Evolutionary conservation across 805 yeast genomes (phyloP).

Genomic region (Saccharomyces kudriavzevii): DNA sequence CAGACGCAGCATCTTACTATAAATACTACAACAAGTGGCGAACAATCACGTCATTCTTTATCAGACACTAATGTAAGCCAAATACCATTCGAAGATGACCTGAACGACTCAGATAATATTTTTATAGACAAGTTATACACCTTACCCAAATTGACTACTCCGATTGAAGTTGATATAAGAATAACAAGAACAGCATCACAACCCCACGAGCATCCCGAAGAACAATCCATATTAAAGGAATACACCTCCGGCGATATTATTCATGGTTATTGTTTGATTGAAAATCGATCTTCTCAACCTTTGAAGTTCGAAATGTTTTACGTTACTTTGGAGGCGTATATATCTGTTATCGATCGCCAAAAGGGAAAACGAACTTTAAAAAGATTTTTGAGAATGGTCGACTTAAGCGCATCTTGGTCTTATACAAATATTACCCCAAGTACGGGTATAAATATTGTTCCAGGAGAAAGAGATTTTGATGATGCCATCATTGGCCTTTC

Average conservation of each 20-base stretch:
- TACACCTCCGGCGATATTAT: conserved; percentile 62
- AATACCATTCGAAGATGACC: conserved; percentile 25
- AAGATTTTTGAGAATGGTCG: conserved; percentile 52
- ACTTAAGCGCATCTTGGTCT: conserved; percentile 47
- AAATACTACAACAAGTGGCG: neutral
- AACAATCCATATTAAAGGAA: conserved; percentile 42
- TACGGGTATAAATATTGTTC: conserved; percentile 42
- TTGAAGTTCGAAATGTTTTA: conserved; percentile 57
- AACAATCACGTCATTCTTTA: neutral
- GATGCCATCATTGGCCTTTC: conserved; percentile 44
- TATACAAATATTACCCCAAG: conserved; percentile 45
- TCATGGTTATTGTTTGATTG: conserved; percentile 48
- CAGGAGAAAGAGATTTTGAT: conserved; percentile 41
- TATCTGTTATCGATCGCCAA: conserved; percentile 27
- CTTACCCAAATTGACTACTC: conserved; percentile 38
- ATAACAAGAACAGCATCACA: conserved; percentile 45
- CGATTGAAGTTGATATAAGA: conserved; percentile 40
- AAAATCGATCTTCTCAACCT: conserved; percentile 39
- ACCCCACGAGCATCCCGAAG: conserved; percentile 39
- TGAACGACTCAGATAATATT: conserved; percentile 36
- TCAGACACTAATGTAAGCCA: neutral
- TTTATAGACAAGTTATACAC: conserved; percentile 45
- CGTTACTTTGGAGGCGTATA: conserved; percentile 40
- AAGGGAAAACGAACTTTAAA: conserved; percentile 34
- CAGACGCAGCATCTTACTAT: conserved; percentile 15